Conservation (phyloP, 306 rosid genomes). For the Prunus fruticosa region DNA sequence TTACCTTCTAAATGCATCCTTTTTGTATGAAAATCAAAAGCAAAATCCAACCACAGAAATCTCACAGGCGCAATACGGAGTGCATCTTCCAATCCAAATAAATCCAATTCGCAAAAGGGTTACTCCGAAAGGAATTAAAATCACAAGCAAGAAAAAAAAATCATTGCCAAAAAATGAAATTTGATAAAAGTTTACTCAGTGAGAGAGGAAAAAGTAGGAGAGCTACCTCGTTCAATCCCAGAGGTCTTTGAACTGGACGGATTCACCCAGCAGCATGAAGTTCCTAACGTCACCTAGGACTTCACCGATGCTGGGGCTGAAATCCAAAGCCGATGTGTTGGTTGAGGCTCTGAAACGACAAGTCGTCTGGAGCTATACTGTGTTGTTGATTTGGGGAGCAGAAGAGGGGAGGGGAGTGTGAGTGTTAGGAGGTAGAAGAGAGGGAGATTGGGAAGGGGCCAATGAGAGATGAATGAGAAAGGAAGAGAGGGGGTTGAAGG, state of each 20-base stretch:
- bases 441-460: slow-evolving; percentile 18
- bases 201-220: neutral
- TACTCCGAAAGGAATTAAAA: neutral
- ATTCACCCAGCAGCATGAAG: slow-evolving; percentile 73
- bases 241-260: slow-evolving; percentile 59
- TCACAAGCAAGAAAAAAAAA: neutral
- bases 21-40: neutral
- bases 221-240: slow-evolving; percentile 63
- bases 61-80: neutral
- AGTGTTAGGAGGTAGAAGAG: neutral
- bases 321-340: slow-evolving; percentile 21
- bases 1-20: neutral
- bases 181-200: neutral
- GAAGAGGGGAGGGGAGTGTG: neutral
- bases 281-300: slow-evolving; percentile 43
- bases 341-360: slow-evolving; percentile 33
- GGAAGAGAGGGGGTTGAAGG: slow-evolving; percentile 19
- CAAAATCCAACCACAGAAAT: neutral
- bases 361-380: slow-evolving; percentile 12
- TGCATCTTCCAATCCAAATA: neutral
- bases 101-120: neutral
- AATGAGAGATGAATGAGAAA: slow-evolving; percentile 13
- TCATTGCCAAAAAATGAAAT: no score
- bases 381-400: slow-evolving; percentile 14
- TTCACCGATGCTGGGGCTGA: slow-evolving; percentile 34